Conservation (phyloP, 2,329 filamentous ascomycete genomes). For the Thyridium curvatum region DNA sequence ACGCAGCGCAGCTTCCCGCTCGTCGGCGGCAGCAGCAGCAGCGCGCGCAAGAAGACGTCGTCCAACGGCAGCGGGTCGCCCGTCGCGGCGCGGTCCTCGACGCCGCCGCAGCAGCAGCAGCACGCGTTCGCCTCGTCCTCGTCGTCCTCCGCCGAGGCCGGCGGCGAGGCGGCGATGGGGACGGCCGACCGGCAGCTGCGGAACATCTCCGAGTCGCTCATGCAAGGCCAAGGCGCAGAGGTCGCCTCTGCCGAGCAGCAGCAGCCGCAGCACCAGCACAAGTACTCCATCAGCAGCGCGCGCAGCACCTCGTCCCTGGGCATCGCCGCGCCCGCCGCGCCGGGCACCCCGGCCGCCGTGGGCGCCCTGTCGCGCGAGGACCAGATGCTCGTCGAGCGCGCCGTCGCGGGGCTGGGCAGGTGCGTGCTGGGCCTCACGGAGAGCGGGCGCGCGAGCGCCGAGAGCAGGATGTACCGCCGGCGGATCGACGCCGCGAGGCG, state of each 20-base stretch:
- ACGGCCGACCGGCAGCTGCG: slow-evolving; percentile 41
- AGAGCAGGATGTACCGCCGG: slow-evolving; percentile 60
- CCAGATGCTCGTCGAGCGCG: slow-evolving; percentile 51
- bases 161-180: no score
- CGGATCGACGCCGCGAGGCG: slow-evolving; percentile 69
- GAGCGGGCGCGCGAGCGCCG: slow-evolving; percentile 44
- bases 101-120: slow-evolving; percentile 30
- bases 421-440: slow-evolving; percentile 55
- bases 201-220: slow-evolving; percentile 39
- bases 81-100: slow-evolving; percentile 48
- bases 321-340: slow-evolving; percentile 1
- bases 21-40: slow-evolving; percentile 30
- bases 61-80: slow-evolving; percentile 47
- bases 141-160: no score
- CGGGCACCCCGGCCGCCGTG: slow-evolving; percentile 29
- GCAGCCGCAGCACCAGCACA: slow-evolving; percentile 4
- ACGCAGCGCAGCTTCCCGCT: slow-evolving; percentile 58
- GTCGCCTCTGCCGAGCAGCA: neutral
- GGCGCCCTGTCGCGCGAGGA: slow-evolving; percentile 47
- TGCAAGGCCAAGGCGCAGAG: slow-evolving; percentile 15
- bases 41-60: slow-evolving; percentile 18
- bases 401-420: slow-evolving; percentile 53
- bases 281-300: slow-evolving; percentile 9
- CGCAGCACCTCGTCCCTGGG: slow-evolving; percentile 7
- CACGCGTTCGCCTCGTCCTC: slow-evolving; percentile 46